Evolutionary conservation across 2,329 filamentous ascomycete species (phyloP).

Genomic region (Trichoderma atroviride): DNA sequence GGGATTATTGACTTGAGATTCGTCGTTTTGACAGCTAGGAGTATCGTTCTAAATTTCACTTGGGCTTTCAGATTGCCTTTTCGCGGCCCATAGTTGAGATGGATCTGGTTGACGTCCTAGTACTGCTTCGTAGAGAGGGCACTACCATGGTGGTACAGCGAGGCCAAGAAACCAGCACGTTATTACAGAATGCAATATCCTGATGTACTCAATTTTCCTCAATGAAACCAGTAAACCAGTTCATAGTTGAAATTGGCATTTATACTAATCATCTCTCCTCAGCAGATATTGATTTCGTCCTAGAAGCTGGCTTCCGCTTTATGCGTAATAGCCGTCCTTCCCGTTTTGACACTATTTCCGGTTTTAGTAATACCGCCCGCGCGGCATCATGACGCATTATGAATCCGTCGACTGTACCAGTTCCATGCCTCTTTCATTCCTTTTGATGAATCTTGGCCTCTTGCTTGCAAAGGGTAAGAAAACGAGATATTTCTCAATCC

Average conservation of each 20-base stretch:
- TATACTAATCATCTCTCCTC: not conserved
- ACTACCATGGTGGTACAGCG: too few species aligned
- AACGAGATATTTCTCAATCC: not conserved
- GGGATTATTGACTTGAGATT: too few species aligned
- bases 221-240: too few species aligned
- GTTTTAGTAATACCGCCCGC: not conserved
- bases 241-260: too few species aligned
- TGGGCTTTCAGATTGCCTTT: not conserved
- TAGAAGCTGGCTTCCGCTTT: not conserved
- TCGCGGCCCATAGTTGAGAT: not conserved
- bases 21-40: too few species aligned
- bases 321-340: slow-evolving; percentile 15
- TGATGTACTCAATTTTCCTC: too few species aligned
- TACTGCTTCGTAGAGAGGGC: too few species aligned
- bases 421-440: not conserved
- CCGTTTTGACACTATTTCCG: not conserved
- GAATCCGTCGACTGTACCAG: not conserved
- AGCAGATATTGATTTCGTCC: not conserved
- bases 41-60: too few species aligned
- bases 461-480: not conserved
- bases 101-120: not conserved
- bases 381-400: not conserved
- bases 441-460: not conserved
- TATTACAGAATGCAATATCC: not conserved
- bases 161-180: too few species aligned